These are phyloP conservation scores for Neoboletus subvelutipes DNA, from an alignment of 768 basidiomycete species.

Conservation along the genomic window DNA sequence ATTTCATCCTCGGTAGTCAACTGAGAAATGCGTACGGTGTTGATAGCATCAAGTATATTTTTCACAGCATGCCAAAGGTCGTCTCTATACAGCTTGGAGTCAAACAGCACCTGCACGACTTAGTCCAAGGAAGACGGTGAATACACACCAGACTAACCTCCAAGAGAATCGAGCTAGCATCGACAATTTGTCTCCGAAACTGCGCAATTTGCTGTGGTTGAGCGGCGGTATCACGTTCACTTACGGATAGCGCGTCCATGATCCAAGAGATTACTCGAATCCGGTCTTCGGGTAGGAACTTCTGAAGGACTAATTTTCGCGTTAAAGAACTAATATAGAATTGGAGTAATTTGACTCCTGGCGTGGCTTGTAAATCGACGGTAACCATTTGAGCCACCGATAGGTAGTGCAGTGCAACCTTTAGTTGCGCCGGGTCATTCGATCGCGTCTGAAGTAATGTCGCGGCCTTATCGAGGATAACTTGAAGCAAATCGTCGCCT, in stretches of 20 bases:
- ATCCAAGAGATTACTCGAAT: constrained; percentile 46
- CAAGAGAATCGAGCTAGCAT: constrained; percentile 49
- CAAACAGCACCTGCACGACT: constrained; percentile 17
- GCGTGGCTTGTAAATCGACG: constrained; percentile 41
- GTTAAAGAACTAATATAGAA: constrained; percentile 49
- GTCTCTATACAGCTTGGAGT: constrained; percentile 25
- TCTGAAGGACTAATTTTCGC: constrained; percentile 48
- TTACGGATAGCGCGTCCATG: constrained; percentile 43
- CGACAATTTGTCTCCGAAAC: constrained; percentile 47
- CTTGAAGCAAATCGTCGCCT: constrained; percentile 41
- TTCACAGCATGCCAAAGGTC: constrained; percentile 27
- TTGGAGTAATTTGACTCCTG: constrained; percentile 47
- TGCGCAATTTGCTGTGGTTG: constrained; percentile 30
- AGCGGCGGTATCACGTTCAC: constrained; percentile 31
- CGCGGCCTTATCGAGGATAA: constrained; percentile 39
- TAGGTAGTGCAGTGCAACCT: constrained; percentile 42
- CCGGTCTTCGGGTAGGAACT: constrained; percentile 44
- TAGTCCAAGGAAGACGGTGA: constrained; percentile 2
- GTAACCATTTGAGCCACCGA: constrained; percentile 45
- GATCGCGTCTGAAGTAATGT: constrained; percentile 32
- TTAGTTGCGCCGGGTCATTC: constrained; percentile 34
- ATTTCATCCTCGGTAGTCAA: constrained; percentile 17
- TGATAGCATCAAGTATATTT: constrained; percentile 22
- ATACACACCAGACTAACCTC: constrained; percentile 34
- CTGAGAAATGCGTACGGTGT: constrained; percentile 23